Evolutionary conservation across 192 early-diverging fungal genomes (phyloP), one percentile per base, ranked within the genome.

Genomic region (Chytriomyces confervae): DNA sequence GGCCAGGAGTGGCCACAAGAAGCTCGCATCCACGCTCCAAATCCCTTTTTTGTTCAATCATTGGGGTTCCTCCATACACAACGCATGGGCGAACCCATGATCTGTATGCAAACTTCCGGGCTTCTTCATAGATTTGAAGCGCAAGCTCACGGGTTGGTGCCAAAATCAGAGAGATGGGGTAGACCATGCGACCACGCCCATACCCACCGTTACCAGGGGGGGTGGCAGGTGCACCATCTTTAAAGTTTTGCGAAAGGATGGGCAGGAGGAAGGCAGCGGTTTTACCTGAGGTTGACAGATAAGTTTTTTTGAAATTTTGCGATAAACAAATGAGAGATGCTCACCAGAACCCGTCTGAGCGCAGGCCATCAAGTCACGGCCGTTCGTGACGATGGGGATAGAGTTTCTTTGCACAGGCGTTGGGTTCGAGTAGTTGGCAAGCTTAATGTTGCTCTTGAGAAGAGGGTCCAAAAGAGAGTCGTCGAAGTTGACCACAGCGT

Each of bases 261-360:
- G 97, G 97, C 86, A 99, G 93, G 75, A 99, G 88, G 88, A 99
- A 99, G 60, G 96, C 97, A 73, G 93, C 97, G 57, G 97, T 99
- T 86, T 98, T 95, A 62, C 94, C 93, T 27, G 91, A 93, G n/a
- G 85, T 48, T 47, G 13, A 69, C 27, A 46, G 23, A 69, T 13
- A 47, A 50, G 47, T 18, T 46, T 36, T 13, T 47, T 5, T 49
- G 65, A 43, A 53, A 61, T 23, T 44, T 48, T 8, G 61, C 23
- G 68, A 50, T 62, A 23, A 61, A 36, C 13, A 80, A 75, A 20
- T 23, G 13, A 60, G 69, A 76, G 5, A 73, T 13, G 27, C 53
- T 4, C 60, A 66, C 88, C 88, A 47, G 86, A 89, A 85, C 97
- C 97, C 24, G 97, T 98, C 84, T 98, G 97, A 45, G 97, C 97